A percentile compares a stretch with the other conserved stretches of the same genome.
Evolutionary conservation across 176 grass and related monocot species (phyloP).

Genomic region (Rhynchospora pubera): DNA sequence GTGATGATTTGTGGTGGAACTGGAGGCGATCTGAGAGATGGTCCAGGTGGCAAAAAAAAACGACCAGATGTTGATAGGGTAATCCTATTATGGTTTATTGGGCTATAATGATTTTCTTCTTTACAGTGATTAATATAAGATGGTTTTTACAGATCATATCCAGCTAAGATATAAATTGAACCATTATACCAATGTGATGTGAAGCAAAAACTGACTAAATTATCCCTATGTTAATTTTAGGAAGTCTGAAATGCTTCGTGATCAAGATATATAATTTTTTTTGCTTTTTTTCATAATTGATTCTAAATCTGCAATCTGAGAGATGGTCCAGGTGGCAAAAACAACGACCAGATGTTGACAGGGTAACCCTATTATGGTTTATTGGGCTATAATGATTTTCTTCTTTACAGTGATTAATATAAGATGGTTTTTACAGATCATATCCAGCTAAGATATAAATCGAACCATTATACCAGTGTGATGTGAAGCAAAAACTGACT

Average conservation of each 20-base stretch:
- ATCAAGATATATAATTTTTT: not conserved
- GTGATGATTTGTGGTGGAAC: conserved; percentile 97
- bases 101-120: not conserved
- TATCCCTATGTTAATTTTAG: not conserved
- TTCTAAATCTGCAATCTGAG: conserved; percentile 61
- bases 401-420: not conserved
- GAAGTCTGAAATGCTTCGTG: not conserved
- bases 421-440: no score
- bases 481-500: not conserved
- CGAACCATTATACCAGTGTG: not conserved
- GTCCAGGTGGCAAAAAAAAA: conserved; percentile 87
- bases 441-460: not conserved
- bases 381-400: not conserved
- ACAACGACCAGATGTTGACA: conserved; percentile 71
- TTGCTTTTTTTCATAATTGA: not conserved
- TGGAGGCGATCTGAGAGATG: conserved; percentile 81
- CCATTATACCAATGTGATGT: not conserved
- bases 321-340: conserved; percentile 93
- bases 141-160: not conserved
- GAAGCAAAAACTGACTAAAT: conserved; percentile 3
- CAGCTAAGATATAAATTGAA: not conserved
- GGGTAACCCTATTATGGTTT: conserved; percentile 22
- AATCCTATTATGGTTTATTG: not conserved
- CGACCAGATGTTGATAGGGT: conserved; percentile 83
- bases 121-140: not conserved